A percentile compares a stretch with the other conserved stretches of the same genome.
phyloP scores from a whole-genome alignment of 2,329 filamentous ascomycete species.

The Pseudogymnoascus sp. region DNA sequence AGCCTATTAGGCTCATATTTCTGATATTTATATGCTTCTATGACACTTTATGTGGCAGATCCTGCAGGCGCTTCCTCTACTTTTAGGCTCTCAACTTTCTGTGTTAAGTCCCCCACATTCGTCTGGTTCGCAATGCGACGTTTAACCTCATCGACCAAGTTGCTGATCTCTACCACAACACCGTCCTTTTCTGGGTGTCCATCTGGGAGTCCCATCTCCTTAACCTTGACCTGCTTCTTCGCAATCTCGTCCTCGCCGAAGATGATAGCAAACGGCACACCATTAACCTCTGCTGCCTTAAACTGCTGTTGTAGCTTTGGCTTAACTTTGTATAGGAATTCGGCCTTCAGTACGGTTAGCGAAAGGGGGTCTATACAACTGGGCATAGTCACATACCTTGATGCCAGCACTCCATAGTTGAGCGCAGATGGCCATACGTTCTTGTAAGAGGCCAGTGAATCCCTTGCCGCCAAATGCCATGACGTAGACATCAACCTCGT shows the following conservation, averaged over 20 bases:
- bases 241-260: slow-evolving; percentile 85
- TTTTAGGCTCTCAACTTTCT: slow-evolving; percentile 25
- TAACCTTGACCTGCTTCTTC: slow-evolving; percentile 77
- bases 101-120: slow-evolving; percentile 24
- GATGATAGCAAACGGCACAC: slow-evolving; percentile 79
- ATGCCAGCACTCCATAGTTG: slow-evolving; percentile 80
- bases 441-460: slow-evolving; percentile 70
- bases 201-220: slow-evolving; percentile 71
- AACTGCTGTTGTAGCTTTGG: slow-evolving; percentile 85
- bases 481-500: slow-evolving; percentile 82
- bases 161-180: slow-evolving; percentile 58
- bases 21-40: not conserved
- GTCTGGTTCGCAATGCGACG: slow-evolving; percentile 35
- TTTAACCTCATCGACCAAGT: slow-evolving; percentile 59
- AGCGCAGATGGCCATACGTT: slow-evolving; percentile 74
- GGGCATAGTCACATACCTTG: slow-evolving; percentile 47
- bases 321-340: slow-evolving; percentile 85
- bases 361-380: not conserved
- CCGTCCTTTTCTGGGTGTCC: slow-evolving; percentile 89
- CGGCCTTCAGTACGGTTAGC: slow-evolving; percentile 45
- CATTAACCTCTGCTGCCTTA: slow-evolving; percentile 74
- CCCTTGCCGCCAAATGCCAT: slow-evolving; percentile 91
- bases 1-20: not conserved
- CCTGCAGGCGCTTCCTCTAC: slow-evolving; percentile 15
- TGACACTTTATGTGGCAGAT: not conserved